Evolutionary conservation across 2,329 filamentous ascomycete genomes (phyloP).

Genomic region (Cladosporium sp.): DNA sequence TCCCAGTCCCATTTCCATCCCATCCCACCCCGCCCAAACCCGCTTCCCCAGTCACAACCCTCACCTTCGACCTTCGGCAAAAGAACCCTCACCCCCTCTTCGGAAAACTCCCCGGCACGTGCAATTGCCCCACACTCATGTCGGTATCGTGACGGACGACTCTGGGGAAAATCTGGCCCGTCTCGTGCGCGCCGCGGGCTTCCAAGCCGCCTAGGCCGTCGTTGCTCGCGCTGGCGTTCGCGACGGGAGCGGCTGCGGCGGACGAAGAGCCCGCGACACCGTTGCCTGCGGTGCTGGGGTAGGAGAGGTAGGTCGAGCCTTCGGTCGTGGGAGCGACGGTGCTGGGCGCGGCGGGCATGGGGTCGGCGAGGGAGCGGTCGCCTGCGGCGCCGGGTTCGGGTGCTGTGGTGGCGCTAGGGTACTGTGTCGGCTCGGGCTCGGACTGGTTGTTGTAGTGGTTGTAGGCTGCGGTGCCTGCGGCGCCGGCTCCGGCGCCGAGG

Average conservation of each 20-base stretch:
- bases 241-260: background rate
- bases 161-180: constrained; percentile 44
- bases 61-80: background rate
- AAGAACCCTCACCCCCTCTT: background rate
- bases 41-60: background rate
- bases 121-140: constrained; percentile 55
- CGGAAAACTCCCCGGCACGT: constrained; percentile 59
- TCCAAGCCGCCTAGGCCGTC: constrained; percentile 27
- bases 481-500: constrained; percentile 19
- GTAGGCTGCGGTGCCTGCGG: constrained; percentile 37
- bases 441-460: constrained; percentile 17
- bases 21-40: no score
- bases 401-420: background rate
- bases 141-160: constrained; percentile 42
- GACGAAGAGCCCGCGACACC: background rate
- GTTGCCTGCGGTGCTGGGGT: background rate
- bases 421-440: background rate
- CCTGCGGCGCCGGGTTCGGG: background rate
- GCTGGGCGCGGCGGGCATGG: constrained; percentile 18
- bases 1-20: no score
- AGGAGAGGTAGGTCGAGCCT: background rate
- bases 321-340: constrained; percentile 16
- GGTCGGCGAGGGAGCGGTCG: background rate
- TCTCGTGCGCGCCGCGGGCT: constrained; percentile 28
- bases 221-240: background rate